Evolutionary conservation across 2,329 filamentous ascomycete genomes (phyloP).

Genomic region (Colletotrichum sublineola): DNA sequence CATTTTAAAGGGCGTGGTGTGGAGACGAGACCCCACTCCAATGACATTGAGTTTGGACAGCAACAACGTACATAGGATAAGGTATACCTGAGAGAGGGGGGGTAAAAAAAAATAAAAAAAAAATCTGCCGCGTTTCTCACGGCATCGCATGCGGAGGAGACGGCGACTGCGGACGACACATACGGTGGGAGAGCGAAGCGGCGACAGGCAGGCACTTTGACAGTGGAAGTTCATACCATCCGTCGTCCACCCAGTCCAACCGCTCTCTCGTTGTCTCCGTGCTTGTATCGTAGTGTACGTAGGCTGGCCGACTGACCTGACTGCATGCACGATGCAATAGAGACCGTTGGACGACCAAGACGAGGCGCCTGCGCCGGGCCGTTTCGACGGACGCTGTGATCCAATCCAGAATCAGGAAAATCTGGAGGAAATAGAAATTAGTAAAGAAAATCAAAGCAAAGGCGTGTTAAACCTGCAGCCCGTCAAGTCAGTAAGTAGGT

Average conservation of each 20-base stretch:
- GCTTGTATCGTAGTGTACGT: not conserved
- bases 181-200: not conserved
- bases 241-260: not conserved
- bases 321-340: not conserved
- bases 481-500: not conserved
- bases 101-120: not conserved
- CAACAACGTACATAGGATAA: not conserved
- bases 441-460: not conserved
- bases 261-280: not conserved
- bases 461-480: not conserved
- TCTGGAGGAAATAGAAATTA: not conserved
- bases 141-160: conserved; percentile 3
- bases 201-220: not conserved
- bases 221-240: not conserved
- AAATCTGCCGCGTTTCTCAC: not conserved
- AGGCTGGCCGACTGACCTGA: not conserved
- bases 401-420: not conserved
- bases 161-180: not conserved
- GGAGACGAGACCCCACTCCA: conserved; percentile 3
- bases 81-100: no score
- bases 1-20: conserved; percentile 3
- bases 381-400: not conserved
- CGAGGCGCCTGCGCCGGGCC: not conserved
- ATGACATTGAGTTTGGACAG: conserved; percentile 32
- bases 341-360: not conserved